Evolutionary conservation across 2,329 filamentous ascomycete species (phyloP), one percentile per base, ranked within the genome.

Genomic region (Thielaviopsis populi): DNA sequence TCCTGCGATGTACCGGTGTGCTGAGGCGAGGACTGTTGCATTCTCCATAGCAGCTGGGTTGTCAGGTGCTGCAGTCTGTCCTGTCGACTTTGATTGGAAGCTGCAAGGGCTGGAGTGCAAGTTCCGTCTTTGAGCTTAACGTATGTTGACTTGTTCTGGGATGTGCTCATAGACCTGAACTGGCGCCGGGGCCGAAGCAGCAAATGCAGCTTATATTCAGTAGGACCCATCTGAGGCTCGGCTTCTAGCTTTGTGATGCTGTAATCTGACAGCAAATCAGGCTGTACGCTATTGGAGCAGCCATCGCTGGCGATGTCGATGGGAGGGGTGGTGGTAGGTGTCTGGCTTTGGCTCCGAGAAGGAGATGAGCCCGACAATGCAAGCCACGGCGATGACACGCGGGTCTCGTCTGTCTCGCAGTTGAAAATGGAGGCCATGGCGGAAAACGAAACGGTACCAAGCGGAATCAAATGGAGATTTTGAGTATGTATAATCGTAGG

Each of bases 201-300:
- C 5, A 99, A 78, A 74, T 97, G 94, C 53, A 99, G 76, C 74
- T 99, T 99, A 76, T 99, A 99, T 75, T 99, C 94, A 0, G 89
- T 95, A 19, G 94, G 91, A 0, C 94, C 94, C 67, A 95, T 87
- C 71, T 97, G 91, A 5, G 92, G 92, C 73, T 99, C 94, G 13
- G 92, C 86, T 67, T 91, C 86, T 17, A 99, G 77, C 70, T 86
- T 89, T 54, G 85, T 87, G 56, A 94, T 82, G 1, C 80, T 82
- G 71, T 83, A 85, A 63, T 86, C 81, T 3, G 79, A 79, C 13
- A 83, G 74, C 7, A 79, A 69, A n/a, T 75, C 76, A 5, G 76
- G 71, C 13, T 43, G 61, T 24, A 61, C 62, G 10, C 64, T 33
- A 60, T 50, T 41, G 27, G 48, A 22, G 43, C 43, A 53, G 42